These are phyloP conservation scores for Schoenoplectus tabernaemontani DNA, from an alignment of 202 grass and related monocot genomes.

Conservation along the genomic window DNA sequence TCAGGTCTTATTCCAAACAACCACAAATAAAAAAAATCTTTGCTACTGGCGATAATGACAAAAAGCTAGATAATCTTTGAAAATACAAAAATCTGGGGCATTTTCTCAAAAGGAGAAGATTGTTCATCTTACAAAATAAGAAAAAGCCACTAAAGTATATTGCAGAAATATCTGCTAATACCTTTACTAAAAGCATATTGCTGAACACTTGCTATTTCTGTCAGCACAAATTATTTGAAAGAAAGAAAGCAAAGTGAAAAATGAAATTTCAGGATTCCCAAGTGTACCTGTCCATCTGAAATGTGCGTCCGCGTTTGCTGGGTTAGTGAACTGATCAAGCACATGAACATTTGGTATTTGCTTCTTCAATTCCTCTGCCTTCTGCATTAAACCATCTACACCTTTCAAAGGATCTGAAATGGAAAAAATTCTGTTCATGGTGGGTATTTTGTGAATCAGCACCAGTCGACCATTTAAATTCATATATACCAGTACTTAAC, in stretches of 20 bases:
- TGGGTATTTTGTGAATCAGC: neutral
- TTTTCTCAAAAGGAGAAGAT: neutral
- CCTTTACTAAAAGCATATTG: neutral
- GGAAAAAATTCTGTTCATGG: neutral
- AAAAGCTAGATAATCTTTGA: neutral
- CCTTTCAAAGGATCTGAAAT: slow-evolving; percentile 63
- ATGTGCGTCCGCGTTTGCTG: slow-evolving; percentile 69
- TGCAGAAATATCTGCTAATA: neutral
- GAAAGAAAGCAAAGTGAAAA: neutral
- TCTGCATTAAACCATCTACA: slow-evolving; percentile 27
- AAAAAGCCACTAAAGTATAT: slow-evolving; percentile 9
- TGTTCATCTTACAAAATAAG: neutral
- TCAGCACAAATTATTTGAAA: neutral
- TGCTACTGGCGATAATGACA: neutral
- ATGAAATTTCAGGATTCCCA: slow-evolving; percentile 20
- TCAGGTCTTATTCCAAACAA: neutral
- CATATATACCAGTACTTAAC: no score
- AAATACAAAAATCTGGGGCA: neutral
- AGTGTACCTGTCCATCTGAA: slow-evolving; percentile 59
- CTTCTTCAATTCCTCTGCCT: slow-evolving; percentile 63
- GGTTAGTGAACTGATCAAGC: slow-evolving; percentile 63
- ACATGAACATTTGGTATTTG: slow-evolving; percentile 65
- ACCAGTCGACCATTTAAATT: no score
- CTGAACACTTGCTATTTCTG: neutral
- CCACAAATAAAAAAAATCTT: neutral